A percentile compares a stretch with the other conserved stretches of the same genome.
Evolutionary conservation across 208 protist genomes (phyloP).

Genomic region (Acanthamoeba rhysodes): DNA sequence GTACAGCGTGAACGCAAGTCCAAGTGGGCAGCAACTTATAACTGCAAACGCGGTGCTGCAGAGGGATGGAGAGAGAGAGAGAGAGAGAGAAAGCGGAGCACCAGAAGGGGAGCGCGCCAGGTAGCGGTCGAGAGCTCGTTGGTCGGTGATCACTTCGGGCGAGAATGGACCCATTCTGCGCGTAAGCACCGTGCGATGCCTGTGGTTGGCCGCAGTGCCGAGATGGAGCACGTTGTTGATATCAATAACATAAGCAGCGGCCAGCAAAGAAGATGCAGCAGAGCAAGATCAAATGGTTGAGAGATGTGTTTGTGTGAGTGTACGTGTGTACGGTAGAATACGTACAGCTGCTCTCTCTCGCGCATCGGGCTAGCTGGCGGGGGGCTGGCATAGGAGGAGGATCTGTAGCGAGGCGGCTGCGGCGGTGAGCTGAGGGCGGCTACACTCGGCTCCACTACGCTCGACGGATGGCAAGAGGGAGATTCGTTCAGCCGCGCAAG

Average conservation of each 20-base stretch:
- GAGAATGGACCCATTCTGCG: neutral
- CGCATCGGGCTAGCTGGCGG: neutral
- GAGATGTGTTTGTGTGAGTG: neutral
- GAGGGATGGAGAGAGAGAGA: neutral
- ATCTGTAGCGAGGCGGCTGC: neutral
- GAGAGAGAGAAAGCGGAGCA: neutral
- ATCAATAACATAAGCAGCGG: no score
- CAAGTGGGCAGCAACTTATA: no score
- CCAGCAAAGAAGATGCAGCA: neutral
- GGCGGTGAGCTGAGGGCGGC: neutral
- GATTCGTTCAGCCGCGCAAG: no score
- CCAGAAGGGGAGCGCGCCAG: neutral
- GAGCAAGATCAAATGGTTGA: neutral
- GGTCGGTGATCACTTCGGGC: slow-evolving; percentile 2
- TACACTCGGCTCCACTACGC: neutral
- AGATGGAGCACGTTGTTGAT: no score
- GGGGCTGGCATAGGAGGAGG: neutral
- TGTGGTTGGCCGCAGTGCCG: neutral
- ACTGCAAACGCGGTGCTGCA: no score
- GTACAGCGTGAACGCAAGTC: neutral
- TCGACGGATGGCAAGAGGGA: neutral
- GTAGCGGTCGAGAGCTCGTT: neutral
- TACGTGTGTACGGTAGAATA: neutral
- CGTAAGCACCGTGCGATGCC: neutral
- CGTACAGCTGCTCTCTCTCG: neutral